A percentile compares a stretch with the other conserved stretches of the same genome.
phyloP scores from a whole-genome alignment of 139 green algal species.

The Spirogloea muscicola region DNA sequence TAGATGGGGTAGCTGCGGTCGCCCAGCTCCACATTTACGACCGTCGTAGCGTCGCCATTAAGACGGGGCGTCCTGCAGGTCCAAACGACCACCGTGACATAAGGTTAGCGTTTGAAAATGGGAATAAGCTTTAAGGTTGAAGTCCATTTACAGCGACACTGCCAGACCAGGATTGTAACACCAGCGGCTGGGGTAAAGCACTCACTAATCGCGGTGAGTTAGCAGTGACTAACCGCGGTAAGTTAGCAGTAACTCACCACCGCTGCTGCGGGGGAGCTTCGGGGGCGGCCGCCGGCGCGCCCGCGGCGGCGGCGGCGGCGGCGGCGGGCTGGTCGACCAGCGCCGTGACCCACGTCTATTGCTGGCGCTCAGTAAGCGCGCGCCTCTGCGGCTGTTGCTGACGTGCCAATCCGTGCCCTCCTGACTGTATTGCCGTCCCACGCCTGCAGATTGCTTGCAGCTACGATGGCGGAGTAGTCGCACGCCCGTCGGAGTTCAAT shows the following conservation, averaged over 20 bases:
- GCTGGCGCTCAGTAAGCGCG: too few species aligned
- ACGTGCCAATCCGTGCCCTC: too few species aligned
- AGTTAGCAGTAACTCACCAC: neutral
- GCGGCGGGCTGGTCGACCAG: too few species aligned
- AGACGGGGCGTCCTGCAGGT: neutral
- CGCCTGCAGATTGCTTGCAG: too few species aligned
- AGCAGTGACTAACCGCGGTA: neutral
- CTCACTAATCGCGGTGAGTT: neutral
- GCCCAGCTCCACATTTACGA: slow-evolving; percentile 77
- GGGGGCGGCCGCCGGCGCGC: neutral
- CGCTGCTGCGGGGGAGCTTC: neutral
- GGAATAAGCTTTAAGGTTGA: neutral
- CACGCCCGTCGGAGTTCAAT: too few species aligned
- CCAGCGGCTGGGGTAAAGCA: neutral
- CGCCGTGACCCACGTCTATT: too few species aligned
- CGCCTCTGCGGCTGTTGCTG: too few species aligned
- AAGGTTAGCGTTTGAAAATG: neutral
- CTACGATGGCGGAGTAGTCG: too few species aligned
- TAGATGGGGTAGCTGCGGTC: slow-evolving; percentile 96
- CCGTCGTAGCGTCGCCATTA: slow-evolving; percentile 9
- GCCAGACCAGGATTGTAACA: neutral
- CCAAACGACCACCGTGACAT: neutral
- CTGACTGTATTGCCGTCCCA: too few species aligned
- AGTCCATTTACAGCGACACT: neutral
- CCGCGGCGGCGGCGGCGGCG: neutral